Percentiles rank a stretch among this genome's conserved stretches.
phyloP scores from a whole-genome alignment of 139 green algal genomes.

The Chlorella sp. region DNA sequence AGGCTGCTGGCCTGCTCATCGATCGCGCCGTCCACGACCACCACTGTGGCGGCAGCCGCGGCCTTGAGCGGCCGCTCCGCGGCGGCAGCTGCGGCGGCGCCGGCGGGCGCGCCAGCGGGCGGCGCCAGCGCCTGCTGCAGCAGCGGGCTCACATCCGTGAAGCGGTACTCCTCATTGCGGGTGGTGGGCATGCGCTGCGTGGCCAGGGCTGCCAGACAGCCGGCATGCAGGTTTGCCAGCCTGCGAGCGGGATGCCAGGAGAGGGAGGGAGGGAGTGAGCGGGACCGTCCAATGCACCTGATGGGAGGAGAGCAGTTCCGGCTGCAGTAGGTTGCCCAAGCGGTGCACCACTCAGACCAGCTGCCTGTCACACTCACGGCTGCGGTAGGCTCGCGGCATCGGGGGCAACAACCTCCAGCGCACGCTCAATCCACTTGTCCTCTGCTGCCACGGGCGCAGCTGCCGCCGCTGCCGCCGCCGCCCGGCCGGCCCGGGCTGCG shows the following conservation, averaged over 20 bases:
- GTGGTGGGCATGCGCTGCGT: slow-evolving; percentile 82
- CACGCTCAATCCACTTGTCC: slow-evolving; percentile 50
- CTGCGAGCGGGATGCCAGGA: slow-evolving; percentile 7
- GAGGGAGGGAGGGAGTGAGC: neutral
- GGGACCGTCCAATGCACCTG: neutral
- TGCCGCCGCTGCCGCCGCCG: neutral
- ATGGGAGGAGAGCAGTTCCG: neutral
- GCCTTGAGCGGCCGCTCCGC: slow-evolving; percentile 25
- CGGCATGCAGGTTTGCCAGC: slow-evolving; percentile 45
- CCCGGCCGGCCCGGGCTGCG: no score
- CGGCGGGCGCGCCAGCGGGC: slow-evolving; percentile 12
- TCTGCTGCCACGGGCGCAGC: slow-evolving; percentile 14
- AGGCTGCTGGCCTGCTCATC: slow-evolving; percentile 52
- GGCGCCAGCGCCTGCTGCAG: slow-evolving; percentile 40
- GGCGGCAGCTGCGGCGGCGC: neutral
- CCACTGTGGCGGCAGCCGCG: slow-evolving; percentile 39
- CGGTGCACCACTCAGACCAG: no score
- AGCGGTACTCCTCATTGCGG: slow-evolving; percentile 88
- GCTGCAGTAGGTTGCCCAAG: no score
- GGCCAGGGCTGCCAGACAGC: slow-evolving; percentile 53
- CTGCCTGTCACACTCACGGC: neutral
- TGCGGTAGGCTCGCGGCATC: neutral
- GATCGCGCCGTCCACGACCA: slow-evolving; percentile 78
- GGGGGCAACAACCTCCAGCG: slow-evolving; percentile 12
- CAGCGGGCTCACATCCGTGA: slow-evolving; percentile 81